Percentiles rank a stretch among this genome's conserved stretches.
Evolutionary conservation across 2,329 filamentous ascomycete species (phyloP).

Genomic region (Coniella vitis): DNA sequence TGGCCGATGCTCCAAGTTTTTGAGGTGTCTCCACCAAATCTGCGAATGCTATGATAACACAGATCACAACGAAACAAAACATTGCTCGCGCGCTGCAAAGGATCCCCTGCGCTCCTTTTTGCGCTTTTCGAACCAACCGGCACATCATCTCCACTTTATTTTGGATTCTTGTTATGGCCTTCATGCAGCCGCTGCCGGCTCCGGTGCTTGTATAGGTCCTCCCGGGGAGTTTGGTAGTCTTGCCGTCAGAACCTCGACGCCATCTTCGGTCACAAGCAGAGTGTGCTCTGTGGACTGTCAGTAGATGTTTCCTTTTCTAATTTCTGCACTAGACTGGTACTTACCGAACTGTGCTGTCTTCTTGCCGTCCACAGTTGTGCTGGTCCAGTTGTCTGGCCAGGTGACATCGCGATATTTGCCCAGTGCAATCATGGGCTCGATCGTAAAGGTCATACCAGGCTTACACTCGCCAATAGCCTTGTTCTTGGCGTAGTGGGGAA

Average conservation of each 20-base stretch:
- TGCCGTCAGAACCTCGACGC: constrained; percentile 77
- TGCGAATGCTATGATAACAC: too few species aligned
- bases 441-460: constrained; percentile 97
- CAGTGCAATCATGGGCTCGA: constrained; percentile 95
- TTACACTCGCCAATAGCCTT: constrained; percentile 93
- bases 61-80: too few species aligned
- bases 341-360: constrained; percentile 86
- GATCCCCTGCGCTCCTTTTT: too few species aligned
- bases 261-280: constrained; percentile 74
- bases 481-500: constrained; percentile 97
- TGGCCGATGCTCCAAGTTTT: too few species aligned
- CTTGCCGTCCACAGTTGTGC: constrained; percentile 83
- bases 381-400: constrained; percentile 99
- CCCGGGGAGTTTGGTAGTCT: constrained; percentile 67
- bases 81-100: too few species aligned
- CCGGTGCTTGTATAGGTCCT: constrained; percentile 58
- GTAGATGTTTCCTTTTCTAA: background rate
- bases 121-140: constrained; percentile 29
- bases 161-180: background rate
- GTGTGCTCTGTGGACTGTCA: constrained; percentile 60
- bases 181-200: constrained; percentile 4
- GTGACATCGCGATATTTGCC: constrained; percentile 89
- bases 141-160: constrained; percentile 47
- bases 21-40: too few species aligned
- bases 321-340: too few species aligned